Conservation (phyloP, 306 rosid species). For the Dryas octopetala region DNA sequence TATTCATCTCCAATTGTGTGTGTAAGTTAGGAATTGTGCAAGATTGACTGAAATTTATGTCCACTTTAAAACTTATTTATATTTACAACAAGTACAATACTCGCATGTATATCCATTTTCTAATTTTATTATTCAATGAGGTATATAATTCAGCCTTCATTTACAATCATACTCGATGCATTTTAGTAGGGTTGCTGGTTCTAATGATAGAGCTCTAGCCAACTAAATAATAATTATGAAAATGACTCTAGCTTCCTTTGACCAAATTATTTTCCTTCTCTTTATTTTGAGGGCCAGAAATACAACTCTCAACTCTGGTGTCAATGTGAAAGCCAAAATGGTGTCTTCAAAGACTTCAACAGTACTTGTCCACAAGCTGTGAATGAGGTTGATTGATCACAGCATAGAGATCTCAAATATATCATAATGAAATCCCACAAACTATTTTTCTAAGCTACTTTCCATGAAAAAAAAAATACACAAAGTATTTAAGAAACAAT, state of each 20-base stretch:
- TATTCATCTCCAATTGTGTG: too few relatives aligned
- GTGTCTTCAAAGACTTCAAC: neutral
- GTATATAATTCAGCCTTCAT: too few relatives aligned
- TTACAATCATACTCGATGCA: too few relatives aligned
- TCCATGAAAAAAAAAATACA: neutral
- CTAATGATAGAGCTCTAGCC: too few relatives aligned
- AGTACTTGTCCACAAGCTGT: neutral
- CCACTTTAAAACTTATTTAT: too few relatives aligned
- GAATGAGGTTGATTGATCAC: neutral
- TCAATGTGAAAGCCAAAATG: neutral
- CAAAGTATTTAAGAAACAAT: neutral
- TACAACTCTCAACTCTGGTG: neutral
- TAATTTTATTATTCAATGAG: too few relatives aligned
- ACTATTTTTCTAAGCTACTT: neutral
- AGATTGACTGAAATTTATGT: too few relatives aligned
- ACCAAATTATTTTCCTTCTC: neutral
- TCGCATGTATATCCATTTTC: too few relatives aligned
- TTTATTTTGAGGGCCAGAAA: neutral
- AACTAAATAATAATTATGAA: neutral
- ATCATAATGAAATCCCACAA: neutral
- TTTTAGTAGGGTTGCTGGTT: too few relatives aligned
- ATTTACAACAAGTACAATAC: too few relatives aligned
- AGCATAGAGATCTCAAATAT: too few relatives aligned
- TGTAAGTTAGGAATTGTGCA: too few relatives aligned
- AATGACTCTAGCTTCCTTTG: neutral